phyloP scores from a whole-genome alignment of 2,329 filamentous ascomycete genomes.

The Fusarium camptoceras region DNA sequence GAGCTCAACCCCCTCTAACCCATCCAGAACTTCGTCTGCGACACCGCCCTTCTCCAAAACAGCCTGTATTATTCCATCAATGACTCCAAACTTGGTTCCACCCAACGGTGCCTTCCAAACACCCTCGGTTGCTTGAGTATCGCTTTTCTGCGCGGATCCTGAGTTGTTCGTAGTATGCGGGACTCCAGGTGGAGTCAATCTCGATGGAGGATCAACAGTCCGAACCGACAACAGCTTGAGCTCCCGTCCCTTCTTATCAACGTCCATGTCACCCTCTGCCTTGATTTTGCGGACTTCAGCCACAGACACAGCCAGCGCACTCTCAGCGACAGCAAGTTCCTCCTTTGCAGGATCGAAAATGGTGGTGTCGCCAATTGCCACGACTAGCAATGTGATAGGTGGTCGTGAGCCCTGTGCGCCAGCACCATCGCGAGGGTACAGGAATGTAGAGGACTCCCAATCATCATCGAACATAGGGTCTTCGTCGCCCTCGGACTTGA shows the following conservation, averaged over 20 bases:
- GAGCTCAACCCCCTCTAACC: slow-evolving; percentile 80
- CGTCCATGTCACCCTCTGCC: slow-evolving; percentile 53
- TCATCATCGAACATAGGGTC: slow-evolving; percentile 98
- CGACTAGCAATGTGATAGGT: slow-evolving; percentile 90
- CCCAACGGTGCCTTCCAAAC: slow-evolving; percentile 90
- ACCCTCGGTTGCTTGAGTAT: slow-evolving; percentile 72
- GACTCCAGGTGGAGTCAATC: slow-evolving; percentile 77
- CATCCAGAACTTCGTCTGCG: slow-evolving; percentile 86
- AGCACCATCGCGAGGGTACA: slow-evolving; percentile 72
- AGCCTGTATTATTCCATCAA: slow-evolving; percentile 80
- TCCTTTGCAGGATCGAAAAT: slow-evolving; percentile 94
- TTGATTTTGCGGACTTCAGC: slow-evolving; percentile 57
- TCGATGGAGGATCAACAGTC: slow-evolving; percentile 79
- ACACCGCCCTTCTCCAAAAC: slow-evolving; percentile 83
- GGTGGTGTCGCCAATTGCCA: slow-evolving; percentile 86
- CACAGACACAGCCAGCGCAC: slow-evolving; percentile 86
- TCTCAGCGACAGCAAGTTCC: slow-evolving; percentile 92
- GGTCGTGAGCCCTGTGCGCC: slow-evolving; percentile 65
- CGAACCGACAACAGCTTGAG: slow-evolving; percentile 75
- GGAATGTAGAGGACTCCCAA: slow-evolving; percentile 83
- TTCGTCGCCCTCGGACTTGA: slow-evolving; percentile 92
- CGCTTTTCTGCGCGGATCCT: slow-evolving; percentile 49
- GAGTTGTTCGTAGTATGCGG: slow-evolving; percentile 70
- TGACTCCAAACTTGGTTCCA: slow-evolving; percentile 79
- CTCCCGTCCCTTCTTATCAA: slow-evolving; percentile 55